Base-by-base conservation (phyloP, 73 alveolate species). In the Effrenium voratum region DNA sequence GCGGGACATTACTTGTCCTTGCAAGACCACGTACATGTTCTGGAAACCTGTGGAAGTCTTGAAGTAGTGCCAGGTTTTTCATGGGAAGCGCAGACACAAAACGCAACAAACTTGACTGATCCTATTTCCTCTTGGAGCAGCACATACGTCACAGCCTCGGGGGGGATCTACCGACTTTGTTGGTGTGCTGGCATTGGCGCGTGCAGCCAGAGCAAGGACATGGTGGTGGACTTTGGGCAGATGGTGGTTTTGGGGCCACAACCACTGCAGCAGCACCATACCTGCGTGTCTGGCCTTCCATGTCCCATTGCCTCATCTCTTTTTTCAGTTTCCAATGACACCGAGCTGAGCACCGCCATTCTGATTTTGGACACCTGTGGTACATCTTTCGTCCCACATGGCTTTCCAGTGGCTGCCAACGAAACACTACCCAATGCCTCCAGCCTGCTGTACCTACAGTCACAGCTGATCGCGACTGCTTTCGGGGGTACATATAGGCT, bases 301-400 rank as follows among this genome's bases (percentile, higher is more conserved):
- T 72, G 83, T 40, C 83, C 10, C 45, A 45, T 72, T 40, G 22
- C 45, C 30, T n/a, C 83, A 32, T 28, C 32, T n/a, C 24, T 36
- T 10, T 19, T n/a, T 45, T 52, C 63, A 19, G 46, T 30, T 63
- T 24, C 38, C 12, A 72, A 72, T 26, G 30, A 15, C 83, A 72
- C 49, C 40, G 83, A 72, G 32, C 45, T 72, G 50, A 34, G 52
- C 83, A 32, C 24, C 16, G 45, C 45, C 30, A 40, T 72, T 6
- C 40, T 72, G 83, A 47, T 40, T 13, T 0, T 72, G 50, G 83
- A 72, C 83, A 72, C 83, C 24, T 72, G 83, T 40, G 83, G 83
- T 72, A 40, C 46, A 6, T 32, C 24, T 2, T 72, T 40, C 34
- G 83, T 38, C 34, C 83, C 83, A 32, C 26, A 0, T n/a, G 83